Percentiles rank a stretch among this genome's conserved stretches.
Conservation (phyloP, 306 rosid genomes). For the Biancaea sappan region DNA sequence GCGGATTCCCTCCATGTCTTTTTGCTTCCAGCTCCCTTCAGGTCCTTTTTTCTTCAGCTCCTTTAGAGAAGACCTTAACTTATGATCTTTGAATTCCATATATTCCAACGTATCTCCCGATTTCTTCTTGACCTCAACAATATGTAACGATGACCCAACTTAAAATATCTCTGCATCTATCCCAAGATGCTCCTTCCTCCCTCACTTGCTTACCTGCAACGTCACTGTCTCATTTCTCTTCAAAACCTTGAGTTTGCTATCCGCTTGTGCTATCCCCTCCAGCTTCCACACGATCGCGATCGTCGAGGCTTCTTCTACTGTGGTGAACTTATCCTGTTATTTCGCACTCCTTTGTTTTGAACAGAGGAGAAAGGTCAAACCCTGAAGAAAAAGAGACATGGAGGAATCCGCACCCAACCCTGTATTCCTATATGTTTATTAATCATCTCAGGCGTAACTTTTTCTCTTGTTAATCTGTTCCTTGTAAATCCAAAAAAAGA, state of each 20-base stretch:
- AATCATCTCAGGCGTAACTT: too few species aligned
- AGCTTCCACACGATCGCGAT: constrained; percentile 54
- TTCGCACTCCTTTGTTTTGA: constrained; percentile 38
- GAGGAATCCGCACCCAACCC: too few species aligned
- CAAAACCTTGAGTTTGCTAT: constrained; percentile 49
- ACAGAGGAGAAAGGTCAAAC: constrained; percentile 68
- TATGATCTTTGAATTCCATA: constrained; percentile 45
- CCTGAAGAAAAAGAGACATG: constrained; percentile 75
- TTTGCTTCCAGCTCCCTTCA: too few species aligned
- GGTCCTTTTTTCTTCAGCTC: too few species aligned
- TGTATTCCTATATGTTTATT: too few species aligned
- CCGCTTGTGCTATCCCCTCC: constrained; percentile 56
- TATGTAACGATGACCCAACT: constrained; percentile 54
- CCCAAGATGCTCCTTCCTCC: constrained; percentile 52
- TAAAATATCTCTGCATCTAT: constrained; percentile 78
- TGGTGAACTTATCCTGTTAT: constrained; percentile 40
- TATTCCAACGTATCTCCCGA: constrained; percentile 72
- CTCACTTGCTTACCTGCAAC: constrained; percentile 55
- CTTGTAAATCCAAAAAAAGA: too few species aligned
- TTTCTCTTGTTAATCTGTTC: too few species aligned
- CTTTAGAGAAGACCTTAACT: constrained; percentile 53
- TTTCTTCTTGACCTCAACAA: constrained; percentile 70
- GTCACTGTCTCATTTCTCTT: constrained; percentile 54
- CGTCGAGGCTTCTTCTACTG: constrained; percentile 49
- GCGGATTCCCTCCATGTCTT: too few species aligned